Conservation (phyloP, 2,329 filamentous ascomycete species). For the Knufia fluminis region DNA sequence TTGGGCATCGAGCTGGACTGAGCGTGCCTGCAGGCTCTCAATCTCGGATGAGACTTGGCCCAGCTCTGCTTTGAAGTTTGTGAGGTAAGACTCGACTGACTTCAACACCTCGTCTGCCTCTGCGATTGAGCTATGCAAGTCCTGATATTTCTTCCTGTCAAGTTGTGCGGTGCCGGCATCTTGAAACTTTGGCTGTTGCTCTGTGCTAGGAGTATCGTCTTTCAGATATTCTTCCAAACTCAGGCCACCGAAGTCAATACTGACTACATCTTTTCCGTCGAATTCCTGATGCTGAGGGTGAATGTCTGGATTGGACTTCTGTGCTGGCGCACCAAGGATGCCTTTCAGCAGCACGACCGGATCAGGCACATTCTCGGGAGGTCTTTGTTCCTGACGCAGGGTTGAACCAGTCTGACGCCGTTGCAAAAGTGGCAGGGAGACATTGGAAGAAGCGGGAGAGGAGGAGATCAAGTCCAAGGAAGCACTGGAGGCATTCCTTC, state of each 20-base stretch:
- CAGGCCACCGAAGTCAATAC: slow-evolving; percentile 70
- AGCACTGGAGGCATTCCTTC: slow-evolving; percentile 59
- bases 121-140: slow-evolving; percentile 76
- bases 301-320: slow-evolving; percentile 13
- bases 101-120: slow-evolving; percentile 86
- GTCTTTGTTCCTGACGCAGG: slow-evolving; percentile 49
- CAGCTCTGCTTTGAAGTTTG: slow-evolving; percentile 86
- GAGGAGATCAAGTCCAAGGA: slow-evolving; percentile 51
- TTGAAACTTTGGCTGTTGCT: slow-evolving; percentile 62
- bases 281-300: slow-evolving; percentile 15
- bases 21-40: slow-evolving; percentile 81
- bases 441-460: slow-evolving; percentile 62
- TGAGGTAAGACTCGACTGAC: slow-evolving; percentile 86
- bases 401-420: slow-evolving; percentile 59
- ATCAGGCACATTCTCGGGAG: slow-evolving; percentile 52
- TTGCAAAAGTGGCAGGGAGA: slow-evolving; percentile 60
- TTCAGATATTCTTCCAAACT: slow-evolving; percentile 64
- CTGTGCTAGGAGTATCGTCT: slow-evolving; percentile 32
- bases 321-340: slow-evolving; percentile 42
- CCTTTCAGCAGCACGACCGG: slow-evolving; percentile 60
- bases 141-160: slow-evolving; percentile 77
- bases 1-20: slow-evolving; percentile 69
- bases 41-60: slow-evolving; percentile 91
- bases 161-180: slow-evolving; percentile 46
- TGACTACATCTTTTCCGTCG: slow-evolving; percentile 46